phyloP scores from a whole-genome alignment of 2,329 filamentous ascomycete genomes.

The Malbranchea zuffiana region DNA sequence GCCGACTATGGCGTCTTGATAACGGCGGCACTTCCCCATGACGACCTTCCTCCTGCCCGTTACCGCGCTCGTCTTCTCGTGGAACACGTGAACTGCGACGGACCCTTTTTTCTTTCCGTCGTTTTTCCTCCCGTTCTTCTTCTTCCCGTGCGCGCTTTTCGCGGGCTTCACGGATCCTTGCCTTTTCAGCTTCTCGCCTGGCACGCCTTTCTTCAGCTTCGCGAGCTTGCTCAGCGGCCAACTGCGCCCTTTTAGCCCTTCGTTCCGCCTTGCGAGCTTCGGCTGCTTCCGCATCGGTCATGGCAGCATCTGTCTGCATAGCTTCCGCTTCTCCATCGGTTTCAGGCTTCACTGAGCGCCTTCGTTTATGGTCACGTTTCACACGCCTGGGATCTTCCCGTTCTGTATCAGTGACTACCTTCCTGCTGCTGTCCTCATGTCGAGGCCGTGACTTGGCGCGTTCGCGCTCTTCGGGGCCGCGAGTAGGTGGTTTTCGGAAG shows the following conservation, averaged over 20 bases:
- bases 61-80: conserved; percentile 19
- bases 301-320: conserved; percentile 17
- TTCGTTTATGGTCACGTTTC: conserved; percentile 28
- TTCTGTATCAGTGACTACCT: conserved; percentile 28
- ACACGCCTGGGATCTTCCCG: conserved; percentile 26
- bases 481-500: conserved; percentile 24
- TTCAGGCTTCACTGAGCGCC: conserved; percentile 37
- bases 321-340: conserved; percentile 38
- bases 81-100: conserved; percentile 40
- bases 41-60: conserved; percentile 20
- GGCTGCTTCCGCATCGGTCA: conserved; percentile 40
- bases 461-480: conserved; percentile 24
- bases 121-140: conserved; percentile 43
- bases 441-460: conserved; percentile 29
- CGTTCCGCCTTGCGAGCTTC: conserved; percentile 55
- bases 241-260: conserved; percentile 41
- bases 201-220: conserved; percentile 33
- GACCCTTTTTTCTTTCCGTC: conserved; percentile 49
- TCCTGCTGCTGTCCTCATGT: conserved; percentile 27
- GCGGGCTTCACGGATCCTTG: conserved; percentile 31
- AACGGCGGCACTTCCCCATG: conserved; percentile 23
- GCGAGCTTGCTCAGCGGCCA: conserved; percentile 26
- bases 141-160: conserved; percentile 33
- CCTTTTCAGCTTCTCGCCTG: conserved; percentile 43
- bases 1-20: conserved; percentile 28